These are phyloP conservation scores for Avena insularis DNA, from an alignment of 176 grass and related monocot genomes.

Conservation along the genomic window DNA sequence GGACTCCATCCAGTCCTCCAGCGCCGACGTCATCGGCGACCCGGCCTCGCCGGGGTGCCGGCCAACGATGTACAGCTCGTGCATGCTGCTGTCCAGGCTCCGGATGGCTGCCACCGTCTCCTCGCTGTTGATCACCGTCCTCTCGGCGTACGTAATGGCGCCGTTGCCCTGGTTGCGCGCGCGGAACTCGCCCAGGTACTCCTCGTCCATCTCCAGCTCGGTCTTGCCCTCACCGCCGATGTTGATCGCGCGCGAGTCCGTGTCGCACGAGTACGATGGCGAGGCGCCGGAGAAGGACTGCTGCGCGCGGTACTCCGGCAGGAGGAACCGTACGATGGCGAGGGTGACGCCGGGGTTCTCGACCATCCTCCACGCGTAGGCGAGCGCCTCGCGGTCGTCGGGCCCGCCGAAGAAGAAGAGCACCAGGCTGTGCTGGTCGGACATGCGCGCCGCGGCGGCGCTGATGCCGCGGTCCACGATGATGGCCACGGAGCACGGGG, in stretches of 20 bases:
- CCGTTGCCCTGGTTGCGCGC: constrained; percentile 49
- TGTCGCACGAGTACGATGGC: not conserved
- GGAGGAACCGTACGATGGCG: constrained; percentile 66
- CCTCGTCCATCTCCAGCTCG: constrained; percentile 68
- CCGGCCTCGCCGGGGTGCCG: constrained; percentile 55
- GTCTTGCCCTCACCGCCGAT: constrained; percentile 39
- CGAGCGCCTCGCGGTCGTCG: constrained; percentile 90
- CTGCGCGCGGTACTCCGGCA: constrained; percentile 26
- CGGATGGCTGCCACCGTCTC: constrained; percentile 73
- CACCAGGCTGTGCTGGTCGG: constrained; percentile 42
- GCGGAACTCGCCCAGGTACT: constrained; percentile 77
- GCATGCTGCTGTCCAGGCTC: constrained; percentile 53
- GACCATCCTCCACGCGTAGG: constrained; percentile 69
- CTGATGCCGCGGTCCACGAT: constrained; percentile 83
- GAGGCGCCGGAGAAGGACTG: not conserved
- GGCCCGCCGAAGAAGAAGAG: constrained; percentile 92
- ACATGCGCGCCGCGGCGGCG: constrained; percentile 48
- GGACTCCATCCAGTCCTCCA: constrained; percentile 81
- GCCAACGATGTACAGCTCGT: constrained; percentile 82
- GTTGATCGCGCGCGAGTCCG: constrained; percentile 49
- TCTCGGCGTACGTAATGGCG: constrained; percentile 50
- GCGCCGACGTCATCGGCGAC: constrained; percentile 56
- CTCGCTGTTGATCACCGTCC: constrained; percentile 63
- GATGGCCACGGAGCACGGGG: constrained; percentile 86
- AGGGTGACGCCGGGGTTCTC: constrained; percentile 56